Base-by-base conservation (phyloP, 768 basidiomycete species). In the Mycena rosella region DNA sequence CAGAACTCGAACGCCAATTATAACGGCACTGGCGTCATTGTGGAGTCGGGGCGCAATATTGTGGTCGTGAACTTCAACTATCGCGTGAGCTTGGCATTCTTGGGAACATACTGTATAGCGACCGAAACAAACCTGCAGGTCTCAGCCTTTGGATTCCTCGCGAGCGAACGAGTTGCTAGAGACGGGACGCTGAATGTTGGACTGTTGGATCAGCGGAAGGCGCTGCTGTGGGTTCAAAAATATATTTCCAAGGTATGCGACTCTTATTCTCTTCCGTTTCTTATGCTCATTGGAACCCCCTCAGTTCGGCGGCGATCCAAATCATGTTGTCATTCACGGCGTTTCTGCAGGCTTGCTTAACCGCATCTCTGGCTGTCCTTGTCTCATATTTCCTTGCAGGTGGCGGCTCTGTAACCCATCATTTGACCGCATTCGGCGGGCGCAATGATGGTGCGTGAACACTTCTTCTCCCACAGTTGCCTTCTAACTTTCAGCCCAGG, bases 1-100 rank as follows among this genome's bases (percentile, higher is more conserved):
- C 24, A 26, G 26, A 57, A 63, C 36, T 63, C 63, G 45, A 63
- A 63, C 36, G 45, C 63, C 63, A 57, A 63, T 44, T 63, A 63
- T 55, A 63, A 63, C 55, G 63, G 63, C 45, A 63, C 63, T 55
- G 63, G 45, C 13, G 63, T 63, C 54, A 57, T 63, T 38, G 47
- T 63, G 54, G 63, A 63, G 55, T 63, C 63, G 54, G 54, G 53
- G 29, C 17, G 11, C 32, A 63, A 63, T 44, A 48, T 63, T 38
- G 63, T 63, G 24, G 63, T 63, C 11, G 63, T 63, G 44, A 63
- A 63, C 47, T 63, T 63, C 53, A 63, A 63, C 47, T 63, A 63
- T 56, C 63, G 63, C 32, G 61, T 63, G 53, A 63, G 61, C 53
- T 53, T 44, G 49, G 40, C 11, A 51, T 44, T 44, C 49, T 42